Conservation (phyloP, 257 asterid genomes). For the Apocynum venetum region DNA sequence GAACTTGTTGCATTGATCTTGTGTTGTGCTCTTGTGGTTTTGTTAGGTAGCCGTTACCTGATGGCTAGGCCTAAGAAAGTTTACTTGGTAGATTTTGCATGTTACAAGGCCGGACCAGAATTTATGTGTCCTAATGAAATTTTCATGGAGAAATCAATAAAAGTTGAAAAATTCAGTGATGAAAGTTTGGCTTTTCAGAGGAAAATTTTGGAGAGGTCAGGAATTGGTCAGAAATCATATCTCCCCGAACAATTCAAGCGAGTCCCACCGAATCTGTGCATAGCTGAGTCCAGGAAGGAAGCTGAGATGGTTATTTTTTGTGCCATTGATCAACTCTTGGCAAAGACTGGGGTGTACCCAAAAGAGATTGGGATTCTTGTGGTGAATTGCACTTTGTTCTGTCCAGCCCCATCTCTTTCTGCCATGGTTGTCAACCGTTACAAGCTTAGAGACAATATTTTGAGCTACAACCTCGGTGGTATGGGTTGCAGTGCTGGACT, state of each 20-base stretch:
- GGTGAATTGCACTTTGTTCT: constrained; percentile 27
- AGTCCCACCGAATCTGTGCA: constrained; percentile 3
- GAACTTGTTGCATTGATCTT: constrained; percentile 11
- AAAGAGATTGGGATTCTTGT: constrained; percentile 34
- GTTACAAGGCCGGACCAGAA: constrained; percentile 31
- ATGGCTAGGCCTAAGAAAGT: constrained; percentile 32
- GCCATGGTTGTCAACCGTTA: constrained; percentile 34
- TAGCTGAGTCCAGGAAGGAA: constrained; percentile 27
- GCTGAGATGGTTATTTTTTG: constrained; percentile 30
- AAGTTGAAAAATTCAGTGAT: not conserved
- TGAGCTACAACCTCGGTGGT: constrained; percentile 36
- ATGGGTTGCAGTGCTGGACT: constrained; percentile 47
- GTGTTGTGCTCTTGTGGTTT: constrained; percentile 16
- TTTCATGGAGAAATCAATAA: constrained; percentile 9
- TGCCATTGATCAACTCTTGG: constrained; percentile 29
- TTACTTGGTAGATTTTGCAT: constrained; percentile 35
- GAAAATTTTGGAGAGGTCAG: constrained; percentile 24
- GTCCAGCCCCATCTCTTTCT: constrained; percentile 34
- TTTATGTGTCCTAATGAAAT: constrained; percentile 16
- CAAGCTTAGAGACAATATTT: constrained; percentile 28
- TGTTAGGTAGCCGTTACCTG: constrained; percentile 18
- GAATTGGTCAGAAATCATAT: constrained; percentile 22
- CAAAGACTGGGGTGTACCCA: constrained; percentile 23
- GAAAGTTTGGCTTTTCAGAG: constrained; percentile 25
- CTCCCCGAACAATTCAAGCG: constrained; percentile 7